A percentile compares a stretch with the other conserved stretches of the same genome.
These are phyloP conservation scores for Aspergillus affinis DNA, from an alignment of 495 filamentous ascomycete species.

Conservation along the genomic window DNA sequence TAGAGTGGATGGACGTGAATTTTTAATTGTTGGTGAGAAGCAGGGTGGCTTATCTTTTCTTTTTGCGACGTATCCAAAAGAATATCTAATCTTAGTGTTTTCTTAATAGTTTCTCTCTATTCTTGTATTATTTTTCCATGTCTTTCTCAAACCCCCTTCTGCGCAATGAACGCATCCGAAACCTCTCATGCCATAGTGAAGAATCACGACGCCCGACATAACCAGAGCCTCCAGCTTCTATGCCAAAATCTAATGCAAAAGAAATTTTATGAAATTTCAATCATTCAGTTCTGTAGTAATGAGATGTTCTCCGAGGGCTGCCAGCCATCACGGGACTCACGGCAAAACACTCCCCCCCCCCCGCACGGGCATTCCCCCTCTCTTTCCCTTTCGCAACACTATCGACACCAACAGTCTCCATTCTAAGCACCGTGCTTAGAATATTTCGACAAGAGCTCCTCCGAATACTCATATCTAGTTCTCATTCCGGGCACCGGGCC, in stretches of 20 bases:
- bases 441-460: no score
- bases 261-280: not conserved
- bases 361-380: not conserved
- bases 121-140: not conserved
- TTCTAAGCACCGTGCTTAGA: no score
- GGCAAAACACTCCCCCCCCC: not conserved
- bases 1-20: not conserved
- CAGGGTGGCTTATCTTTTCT: not conserved
- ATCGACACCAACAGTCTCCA: no score
- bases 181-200: no score
- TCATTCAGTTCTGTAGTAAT: no score
- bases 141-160: not conserved
- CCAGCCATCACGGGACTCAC: not conserved
- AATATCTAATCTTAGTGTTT: not conserved
- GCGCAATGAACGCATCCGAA: not conserved
- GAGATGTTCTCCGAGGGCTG: not conserved
- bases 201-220: not conserved
- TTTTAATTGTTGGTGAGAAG: not conserved
- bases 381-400: no score
- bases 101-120: not conserved
- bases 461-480: no score
- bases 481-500: no score
- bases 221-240: not conserved
- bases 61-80: not conserved
- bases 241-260: not conserved